These are phyloP conservation scores for Dichomitus squalens DNA, from an alignment of 1,284 basidiomycete species.

Conservation along the genomic window DNA sequence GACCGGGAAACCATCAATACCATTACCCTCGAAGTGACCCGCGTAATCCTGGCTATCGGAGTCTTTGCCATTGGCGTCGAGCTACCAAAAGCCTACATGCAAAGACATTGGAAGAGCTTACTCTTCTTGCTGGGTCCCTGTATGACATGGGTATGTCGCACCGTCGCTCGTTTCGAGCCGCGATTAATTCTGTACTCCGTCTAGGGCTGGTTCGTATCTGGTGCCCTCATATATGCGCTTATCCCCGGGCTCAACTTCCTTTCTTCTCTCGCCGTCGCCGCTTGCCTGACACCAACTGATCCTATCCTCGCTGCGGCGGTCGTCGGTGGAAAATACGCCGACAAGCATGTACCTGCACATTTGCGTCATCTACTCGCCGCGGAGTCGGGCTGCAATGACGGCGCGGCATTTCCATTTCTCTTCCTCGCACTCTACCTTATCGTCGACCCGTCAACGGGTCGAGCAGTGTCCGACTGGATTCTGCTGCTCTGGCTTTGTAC, in stretches of 20 bases:
- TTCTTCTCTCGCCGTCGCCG: constrained; percentile 86
- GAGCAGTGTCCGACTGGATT: constrained; percentile 83
- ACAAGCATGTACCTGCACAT: constrained; percentile 97
- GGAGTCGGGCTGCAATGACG: constrained; percentile 93
- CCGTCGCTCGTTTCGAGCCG: not conserved
- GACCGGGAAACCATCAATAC: constrained; percentile 57
- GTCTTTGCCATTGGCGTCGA: constrained; percentile 99
- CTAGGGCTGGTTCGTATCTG: constrained; percentile 91
- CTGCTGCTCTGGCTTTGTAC: constrained; percentile 81
- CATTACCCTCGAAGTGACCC: constrained; percentile 89
- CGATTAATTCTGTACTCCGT: not conserved
- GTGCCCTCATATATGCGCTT: constrained; percentile 86
- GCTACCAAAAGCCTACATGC: constrained; percentile 91
- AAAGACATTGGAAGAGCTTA: constrained; percentile 87
- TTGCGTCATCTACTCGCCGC: constrained; percentile 89
- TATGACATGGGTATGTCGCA: constrained; percentile 80
- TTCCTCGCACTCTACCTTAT: constrained; percentile 92
- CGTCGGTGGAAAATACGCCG: constrained; percentile 96
- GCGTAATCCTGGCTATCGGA: constrained; percentile 95
- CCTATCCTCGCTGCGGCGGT: constrained; percentile 90
- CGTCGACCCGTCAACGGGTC: constrained; percentile 65
- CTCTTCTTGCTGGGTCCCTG: constrained; percentile 87
- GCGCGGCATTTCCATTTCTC: constrained; percentile 95
- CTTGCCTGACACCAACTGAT: constrained; percentile 96
- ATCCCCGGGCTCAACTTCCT: constrained; percentile 88